Percentiles rank a stretch among this genome's conserved stretches.
Conservation (phyloP, 1,284 basidiomycete genomes). For the Prillingera fragicola region DNA sequence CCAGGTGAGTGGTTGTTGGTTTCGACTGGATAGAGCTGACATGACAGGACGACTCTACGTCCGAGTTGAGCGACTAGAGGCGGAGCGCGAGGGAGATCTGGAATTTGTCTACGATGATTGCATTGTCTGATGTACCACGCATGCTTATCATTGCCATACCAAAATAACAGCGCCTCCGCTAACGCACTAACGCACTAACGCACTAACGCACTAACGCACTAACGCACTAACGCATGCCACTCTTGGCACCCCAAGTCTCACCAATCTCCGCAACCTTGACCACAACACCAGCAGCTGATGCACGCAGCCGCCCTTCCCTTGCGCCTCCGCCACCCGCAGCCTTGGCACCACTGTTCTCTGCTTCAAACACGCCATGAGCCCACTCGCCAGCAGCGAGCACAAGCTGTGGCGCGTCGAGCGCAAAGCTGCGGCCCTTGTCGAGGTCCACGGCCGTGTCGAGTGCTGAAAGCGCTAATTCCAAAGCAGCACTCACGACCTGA, state of each 20-base stretch:
- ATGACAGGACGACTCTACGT: conserved; percentile 8
- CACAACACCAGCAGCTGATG: conserved; percentile 70
- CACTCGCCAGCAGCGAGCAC: conserved; percentile 73
- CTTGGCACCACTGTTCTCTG: conserved; percentile 60
- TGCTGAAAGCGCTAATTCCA: conserved; percentile 71
- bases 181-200: too few species aligned
- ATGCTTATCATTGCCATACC: too few species aligned
- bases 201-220: too few species aligned
- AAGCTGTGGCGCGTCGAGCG: conserved; percentile 66
- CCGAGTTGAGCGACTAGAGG: conserved; percentile 7
- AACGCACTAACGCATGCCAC: too few species aligned
- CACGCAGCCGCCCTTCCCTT: conserved; percentile 52
- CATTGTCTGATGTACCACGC: too few species aligned
- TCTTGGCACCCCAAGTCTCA: conserved; percentile 65
- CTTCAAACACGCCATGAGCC: conserved; percentile 64
- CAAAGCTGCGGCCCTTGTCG: conserved; percentile 68
- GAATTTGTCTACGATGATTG: too few species aligned
- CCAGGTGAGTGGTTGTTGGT: conserved; percentile 12
- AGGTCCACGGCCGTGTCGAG: conserved; percentile 68
- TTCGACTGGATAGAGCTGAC: not conserved
- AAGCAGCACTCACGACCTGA: conserved; percentile 62
- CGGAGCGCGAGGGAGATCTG: too few species aligned
- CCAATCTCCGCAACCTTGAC: conserved; percentile 72
- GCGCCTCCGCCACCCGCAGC: conserved; percentile 58
- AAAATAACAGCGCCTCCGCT: too few species aligned